Percentiles rank a stretch among this genome's conserved stretches.
phyloP scores from a whole-genome alignment of 441 rosid genomes.

The Euphorbia celastroides region DNA sequence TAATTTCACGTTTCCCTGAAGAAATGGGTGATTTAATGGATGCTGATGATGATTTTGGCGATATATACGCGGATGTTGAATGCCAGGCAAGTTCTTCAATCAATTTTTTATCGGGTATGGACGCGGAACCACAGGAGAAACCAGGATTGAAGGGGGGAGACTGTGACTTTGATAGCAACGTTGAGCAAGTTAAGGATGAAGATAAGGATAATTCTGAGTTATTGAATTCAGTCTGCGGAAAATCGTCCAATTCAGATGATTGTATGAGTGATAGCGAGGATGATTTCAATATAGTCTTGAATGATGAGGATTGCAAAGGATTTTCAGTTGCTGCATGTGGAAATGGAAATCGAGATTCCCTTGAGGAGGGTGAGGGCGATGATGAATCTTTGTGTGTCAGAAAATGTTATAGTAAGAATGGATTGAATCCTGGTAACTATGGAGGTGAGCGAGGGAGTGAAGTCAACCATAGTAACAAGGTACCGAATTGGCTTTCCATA shows the following conservation, averaged over 20 bases:
- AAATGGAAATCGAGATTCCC: conserved; percentile 9
- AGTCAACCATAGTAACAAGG: conserved; percentile 26
- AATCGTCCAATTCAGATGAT: conserved; percentile 18
- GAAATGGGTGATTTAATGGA: conserved; percentile 40
- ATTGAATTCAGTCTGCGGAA: conserved; percentile 11
- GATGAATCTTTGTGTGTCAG: neutral
- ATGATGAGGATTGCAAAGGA: conserved; percentile 42
- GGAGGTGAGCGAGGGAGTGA: conserved; percentile 16
- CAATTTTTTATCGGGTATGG: conserved; percentile 15
- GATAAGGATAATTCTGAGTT: conserved; percentile 1
- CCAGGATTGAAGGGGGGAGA: conserved; percentile 16
- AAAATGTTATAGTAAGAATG: conserved; percentile 1
- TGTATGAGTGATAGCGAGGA: conserved; percentile 59
- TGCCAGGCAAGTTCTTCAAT: conserved; percentile 30
- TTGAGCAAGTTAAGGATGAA: neutral
- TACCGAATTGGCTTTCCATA: conserved; percentile 9
- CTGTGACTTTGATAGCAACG: neutral
- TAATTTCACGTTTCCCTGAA: neutral
- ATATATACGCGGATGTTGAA: conserved; percentile 47
- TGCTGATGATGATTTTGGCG: conserved; percentile 56
- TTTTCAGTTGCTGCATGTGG: conserved; percentile 18
- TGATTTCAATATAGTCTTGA: conserved; percentile 57
- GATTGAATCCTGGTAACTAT: conserved; percentile 18
- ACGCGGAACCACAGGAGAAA: conserved; percentile 11
- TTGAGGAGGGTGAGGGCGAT: conserved; percentile 13